These are phyloP conservation scores for Hordeum marinum DNA, from an alignment of 176 grass and related monocot genomes.

Conservation along the genomic window DNA sequence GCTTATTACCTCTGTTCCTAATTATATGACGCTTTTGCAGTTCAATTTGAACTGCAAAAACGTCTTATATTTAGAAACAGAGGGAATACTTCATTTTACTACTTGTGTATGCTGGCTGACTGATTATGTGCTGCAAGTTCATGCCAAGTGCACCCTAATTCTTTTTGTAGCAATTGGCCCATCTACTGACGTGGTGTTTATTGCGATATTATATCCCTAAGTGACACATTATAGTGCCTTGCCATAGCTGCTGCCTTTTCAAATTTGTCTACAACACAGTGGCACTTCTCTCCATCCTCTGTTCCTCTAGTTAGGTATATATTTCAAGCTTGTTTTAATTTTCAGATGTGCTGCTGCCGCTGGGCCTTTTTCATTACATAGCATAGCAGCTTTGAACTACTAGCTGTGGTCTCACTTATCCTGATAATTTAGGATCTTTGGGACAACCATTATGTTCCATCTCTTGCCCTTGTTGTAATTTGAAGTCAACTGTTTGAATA, in stretches of 20 bases:
- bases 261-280: not conserved
- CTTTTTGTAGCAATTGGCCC: not conserved
- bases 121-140: not conserved
- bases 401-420: not conserved
- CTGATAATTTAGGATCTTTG: not conserved
- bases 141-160: not conserved
- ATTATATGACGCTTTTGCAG: too few species aligned
- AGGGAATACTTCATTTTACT: not conserved
- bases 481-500: not conserved
- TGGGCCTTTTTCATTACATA: not conserved
- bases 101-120: not conserved
- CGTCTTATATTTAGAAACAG: too few species aligned
- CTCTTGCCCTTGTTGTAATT: not conserved
- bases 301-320: not conserved
- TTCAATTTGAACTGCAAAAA: too few species aligned
- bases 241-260: not conserved
- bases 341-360: not conserved
- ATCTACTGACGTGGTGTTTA: not conserved
- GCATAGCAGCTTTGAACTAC: not conserved
- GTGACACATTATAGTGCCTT: not conserved
- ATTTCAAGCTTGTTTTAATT: not conserved
- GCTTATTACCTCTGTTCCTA: not conserved
- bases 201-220: not conserved
- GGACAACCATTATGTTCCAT: not conserved
- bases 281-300: not conserved